Conservation (phyloP, 1,284 basidiomycete genomes). For the Tranzscheliella williamsii region DNA sequence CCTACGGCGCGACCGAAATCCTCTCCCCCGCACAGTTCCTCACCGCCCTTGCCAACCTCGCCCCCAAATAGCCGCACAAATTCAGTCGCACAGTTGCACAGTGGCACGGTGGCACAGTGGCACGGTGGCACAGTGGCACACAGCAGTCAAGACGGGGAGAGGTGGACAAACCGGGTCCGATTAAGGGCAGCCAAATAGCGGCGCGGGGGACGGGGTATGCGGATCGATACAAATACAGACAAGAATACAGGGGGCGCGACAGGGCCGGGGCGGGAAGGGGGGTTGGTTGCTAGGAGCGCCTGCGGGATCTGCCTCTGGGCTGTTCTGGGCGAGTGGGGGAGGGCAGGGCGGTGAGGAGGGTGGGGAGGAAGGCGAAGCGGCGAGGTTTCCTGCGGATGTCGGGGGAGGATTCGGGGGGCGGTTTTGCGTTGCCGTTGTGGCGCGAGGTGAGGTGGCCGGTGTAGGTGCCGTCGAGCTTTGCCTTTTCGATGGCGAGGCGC, state of each 20-base stretch:
- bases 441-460: constrained; percentile 21
- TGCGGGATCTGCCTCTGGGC: neutral
- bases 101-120: neutral
- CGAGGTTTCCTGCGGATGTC: neutral
- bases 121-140: neutral
- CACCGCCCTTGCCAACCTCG: constrained; percentile 65
- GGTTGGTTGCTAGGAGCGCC: too few relatives aligned
- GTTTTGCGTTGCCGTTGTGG: constrained; percentile 27
- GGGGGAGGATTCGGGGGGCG: constrained; percentile 1
- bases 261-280: too few relatives aligned
- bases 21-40: constrained; percentile 86
- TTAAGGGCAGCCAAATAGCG: too few relatives aligned
- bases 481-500: constrained; percentile 33
- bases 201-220: neutral
- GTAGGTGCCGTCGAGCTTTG: constrained; percentile 32
- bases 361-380: neutral
- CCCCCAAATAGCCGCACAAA: constrained; percentile 3
- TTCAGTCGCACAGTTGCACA: neutral
- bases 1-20: constrained; percentile 96
- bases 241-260: too few relatives aligned
- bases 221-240: neutral
- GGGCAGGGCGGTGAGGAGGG: neutral
- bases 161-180: too few relatives aligned
- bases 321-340: neutral
- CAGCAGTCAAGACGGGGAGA: neutral